A percentile compares a stretch with the other conserved stretches of the same genome.
Evolutionary conservation across 257 asterid genomes (phyloP).

Genomic region (Solanum sejunctum): DNA sequence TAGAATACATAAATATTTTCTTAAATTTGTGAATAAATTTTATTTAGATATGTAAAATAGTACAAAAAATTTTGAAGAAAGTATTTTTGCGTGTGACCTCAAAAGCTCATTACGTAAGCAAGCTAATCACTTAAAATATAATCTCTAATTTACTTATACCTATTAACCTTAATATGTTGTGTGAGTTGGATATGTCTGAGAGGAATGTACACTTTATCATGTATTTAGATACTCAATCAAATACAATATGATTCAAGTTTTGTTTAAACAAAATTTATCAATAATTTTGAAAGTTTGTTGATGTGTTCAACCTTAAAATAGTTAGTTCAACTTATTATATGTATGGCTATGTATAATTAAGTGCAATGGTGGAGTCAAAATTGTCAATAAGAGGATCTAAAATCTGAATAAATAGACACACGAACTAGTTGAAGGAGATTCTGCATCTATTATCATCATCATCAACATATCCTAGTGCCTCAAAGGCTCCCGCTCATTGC

Average conservation of each 20-base stretch:
- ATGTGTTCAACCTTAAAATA: background rate
- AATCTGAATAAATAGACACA: too few relatives aligned
- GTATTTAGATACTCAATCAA: background rate
- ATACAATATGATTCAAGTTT: background rate
- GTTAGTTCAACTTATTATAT: background rate
- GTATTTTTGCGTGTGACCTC: background rate
- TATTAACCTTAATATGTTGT: background rate
- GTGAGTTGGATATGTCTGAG: background rate
- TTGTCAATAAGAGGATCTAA: too few relatives aligned
- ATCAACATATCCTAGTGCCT: too few relatives aligned
- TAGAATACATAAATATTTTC: fast-evolving
- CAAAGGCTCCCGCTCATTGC: too few relatives aligned
- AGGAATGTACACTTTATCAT: background rate
- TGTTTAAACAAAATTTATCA: background rate
- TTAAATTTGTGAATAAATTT: background rate
- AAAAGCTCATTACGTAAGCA: background rate
- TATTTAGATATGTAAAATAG: background rate
- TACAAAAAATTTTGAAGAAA: too few relatives aligned
- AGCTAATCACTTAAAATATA: background rate
- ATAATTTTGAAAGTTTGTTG: background rate
- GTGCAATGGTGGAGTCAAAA: background rate
- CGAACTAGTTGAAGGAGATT: too few relatives aligned
- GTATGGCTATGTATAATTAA: background rate
- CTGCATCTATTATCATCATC: too few relatives aligned
- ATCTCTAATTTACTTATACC: background rate